Conservation (phyloP, 306 rosid species). For the Luffa aegyptiaca region DNA sequence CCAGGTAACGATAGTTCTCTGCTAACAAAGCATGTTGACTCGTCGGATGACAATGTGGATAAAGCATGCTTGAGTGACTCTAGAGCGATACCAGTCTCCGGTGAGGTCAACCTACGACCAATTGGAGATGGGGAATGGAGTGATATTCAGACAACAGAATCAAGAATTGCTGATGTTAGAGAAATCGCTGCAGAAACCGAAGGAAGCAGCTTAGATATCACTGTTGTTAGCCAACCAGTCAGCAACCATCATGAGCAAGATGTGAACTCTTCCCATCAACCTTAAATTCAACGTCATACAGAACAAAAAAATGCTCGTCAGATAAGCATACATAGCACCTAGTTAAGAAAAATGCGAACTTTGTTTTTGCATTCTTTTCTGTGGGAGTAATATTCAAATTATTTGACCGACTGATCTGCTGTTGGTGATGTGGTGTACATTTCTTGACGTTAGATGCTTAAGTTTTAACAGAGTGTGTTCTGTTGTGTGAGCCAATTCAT, state of each 20-base stretch:
- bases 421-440: conserved; percentile 4
- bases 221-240: conserved; percentile 71
- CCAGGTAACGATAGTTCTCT: conserved; percentile 34
- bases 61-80: conserved; percentile 92
- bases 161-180: conserved; percentile 88
- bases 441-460: conserved; percentile 5
- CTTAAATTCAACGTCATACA: background rate
- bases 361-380: background rate
- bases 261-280: conserved; percentile 39
- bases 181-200: conserved; percentile 66
- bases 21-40: conserved; percentile 79
- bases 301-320: background rate
- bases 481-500: conserved; percentile 4
- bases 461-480: background rate
- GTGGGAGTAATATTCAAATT: background rate
- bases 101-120: conserved; percentile 50
- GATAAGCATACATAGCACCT: background rate
- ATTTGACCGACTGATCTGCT: background rate
- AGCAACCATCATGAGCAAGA: conserved; percentile 64
- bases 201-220: conserved; percentile 84
- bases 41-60: conserved; percentile 77
- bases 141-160: conserved; percentile 87
- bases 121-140: conserved; percentile 80
- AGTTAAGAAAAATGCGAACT: conserved; percentile 1
- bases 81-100: conserved; percentile 51